phyloP scores from a whole-genome alignment of 2,329 filamentous ascomycete genomes.

The Fusarium hainanense region DNA sequence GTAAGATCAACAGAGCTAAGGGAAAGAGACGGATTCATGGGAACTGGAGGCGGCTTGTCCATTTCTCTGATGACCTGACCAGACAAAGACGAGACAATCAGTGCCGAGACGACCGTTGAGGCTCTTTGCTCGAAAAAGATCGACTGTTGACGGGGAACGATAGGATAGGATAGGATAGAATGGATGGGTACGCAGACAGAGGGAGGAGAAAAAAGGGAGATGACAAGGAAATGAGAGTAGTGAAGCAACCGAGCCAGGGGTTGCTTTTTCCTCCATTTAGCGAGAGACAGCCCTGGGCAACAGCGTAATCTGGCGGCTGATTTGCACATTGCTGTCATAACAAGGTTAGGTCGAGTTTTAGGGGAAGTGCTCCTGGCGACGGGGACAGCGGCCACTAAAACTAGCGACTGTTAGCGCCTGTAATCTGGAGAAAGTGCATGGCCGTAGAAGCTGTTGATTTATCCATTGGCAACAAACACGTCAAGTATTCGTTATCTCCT shows the following conservation, averaged over 20 bases:
- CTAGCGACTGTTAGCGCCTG: slow-evolving; percentile 32
- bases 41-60: slow-evolving; percentile 33
- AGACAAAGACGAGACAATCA: slow-evolving; percentile 20
- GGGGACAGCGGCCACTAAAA: slow-evolving; percentile 35
- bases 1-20: slow-evolving; percentile 31
- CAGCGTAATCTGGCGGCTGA: slow-evolving; percentile 20
- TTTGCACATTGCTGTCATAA: slow-evolving; percentile 18
- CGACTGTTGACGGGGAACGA: slow-evolving; percentile 1
- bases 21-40: slow-evolving; percentile 30
- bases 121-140: slow-evolving; percentile 27
- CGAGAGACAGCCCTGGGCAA: slow-evolving; percentile 7
- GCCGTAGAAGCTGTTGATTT: slow-evolving; percentile 27
- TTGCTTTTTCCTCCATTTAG: slow-evolving; percentile 24
- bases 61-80: slow-evolving; percentile 32
- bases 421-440: slow-evolving; percentile 9
- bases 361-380: slow-evolving; percentile 24
- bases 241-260: slow-evolving; percentile 20
- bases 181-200: slow-evolving; percentile 3
- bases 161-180: slow-evolving; percentile 1
- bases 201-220: slow-evolving; percentile 24
- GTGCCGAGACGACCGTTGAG: slow-evolving; percentile 27
- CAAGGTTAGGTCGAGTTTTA: slow-evolving; percentile 24
- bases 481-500: slow-evolving; percentile 11
- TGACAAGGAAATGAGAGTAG: slow-evolving; percentile 20
- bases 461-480: slow-evolving; percentile 13